phyloP scores from a whole-genome alignment of 78 protist genomes.

The Polysphondylium violaceum region DNA sequence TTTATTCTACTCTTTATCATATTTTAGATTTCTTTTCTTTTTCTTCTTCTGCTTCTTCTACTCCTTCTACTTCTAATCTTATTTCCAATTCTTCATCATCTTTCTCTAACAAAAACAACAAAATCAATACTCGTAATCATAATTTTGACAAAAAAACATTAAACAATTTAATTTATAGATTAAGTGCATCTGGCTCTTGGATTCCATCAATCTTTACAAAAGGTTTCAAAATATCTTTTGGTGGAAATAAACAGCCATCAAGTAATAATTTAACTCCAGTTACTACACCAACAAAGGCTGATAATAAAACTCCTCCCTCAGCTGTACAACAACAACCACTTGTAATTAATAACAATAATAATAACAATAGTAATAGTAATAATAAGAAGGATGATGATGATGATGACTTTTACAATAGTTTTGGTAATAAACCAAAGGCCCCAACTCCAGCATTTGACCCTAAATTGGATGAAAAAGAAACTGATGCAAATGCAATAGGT shows the following conservation, averaged over 20 bases:
- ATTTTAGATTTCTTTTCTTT: too few species aligned
- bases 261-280: constrained; percentile 1
- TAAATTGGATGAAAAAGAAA: background rate
- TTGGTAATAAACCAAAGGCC: constrained; percentile 50
- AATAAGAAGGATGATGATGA: constrained; percentile 58
- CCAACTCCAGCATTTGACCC: background rate
- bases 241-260: background rate
- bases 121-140: too few species aligned
- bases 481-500: background rate
- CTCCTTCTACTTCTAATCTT: too few species aligned
- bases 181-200: constrained; percentile 66
- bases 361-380: background rate
- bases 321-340: background rate
- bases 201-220: constrained; percentile 43
- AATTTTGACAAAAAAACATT: background rate
- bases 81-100: too few species aligned
- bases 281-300: background rate
- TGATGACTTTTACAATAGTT: constrained; percentile 66
- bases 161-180: constrained; percentile 1
- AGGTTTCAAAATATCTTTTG: constrained; percentile 42
- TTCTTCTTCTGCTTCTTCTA: too few species aligned
- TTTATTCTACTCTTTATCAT: too few species aligned
- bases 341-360: background rate
- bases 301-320: background rate
- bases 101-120: too few species aligned